Base-by-base conservation (phyloP, 2,329 filamentous ascomycete genomes). In the Endothia cerciana region DNA sequence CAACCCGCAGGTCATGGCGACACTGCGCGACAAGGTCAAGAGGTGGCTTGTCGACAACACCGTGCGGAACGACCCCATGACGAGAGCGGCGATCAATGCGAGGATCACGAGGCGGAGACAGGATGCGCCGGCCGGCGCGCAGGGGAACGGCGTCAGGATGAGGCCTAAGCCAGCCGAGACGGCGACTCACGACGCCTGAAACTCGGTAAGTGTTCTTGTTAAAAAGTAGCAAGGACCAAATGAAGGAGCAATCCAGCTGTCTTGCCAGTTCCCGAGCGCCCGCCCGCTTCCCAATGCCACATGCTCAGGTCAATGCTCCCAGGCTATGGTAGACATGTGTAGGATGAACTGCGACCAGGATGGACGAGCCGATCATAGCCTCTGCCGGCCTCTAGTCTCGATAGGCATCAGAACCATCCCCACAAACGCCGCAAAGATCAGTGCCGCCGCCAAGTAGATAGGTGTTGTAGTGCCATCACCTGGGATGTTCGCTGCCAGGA, bases 21-120 rank as follows among this genome's bases (percentile, higher is more conserved):
- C 87, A 66, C 78, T 96, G 73, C 85, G 88, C 68, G 84, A 84
- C 49, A 91, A 90, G 72, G 86, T 97, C 78, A 91, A 89, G 77
- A 92, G 95, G 73, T 97, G 93, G 85, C 81, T 98, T 71, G 88
- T 97, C 60, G 89, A 96, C 76, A 96, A 96, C 74, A 94, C 89
- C 17, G 91, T 96, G 67, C 85, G 88, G 70, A 87, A 86, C 58
- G 91, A 94, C 77, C 89, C 89, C 0, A 92, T 94, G 78, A 94
- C 98, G 10, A 85, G 89, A 71, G 89, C 92, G 76, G 93, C 93
- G 0, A 83, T 97, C 71, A 88, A 88, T 30, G 85, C 83, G 66
- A 88, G 89, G 36, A 78, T 94, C 65, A 84, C 86, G 74, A 87
- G 83, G 73, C 80, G 87, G 71, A 83, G 89, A 70, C 76, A 82